Evolutionary conservation across 75 land plant genomes (phyloP).

Genomic region (Picea sitchensis): DNA sequence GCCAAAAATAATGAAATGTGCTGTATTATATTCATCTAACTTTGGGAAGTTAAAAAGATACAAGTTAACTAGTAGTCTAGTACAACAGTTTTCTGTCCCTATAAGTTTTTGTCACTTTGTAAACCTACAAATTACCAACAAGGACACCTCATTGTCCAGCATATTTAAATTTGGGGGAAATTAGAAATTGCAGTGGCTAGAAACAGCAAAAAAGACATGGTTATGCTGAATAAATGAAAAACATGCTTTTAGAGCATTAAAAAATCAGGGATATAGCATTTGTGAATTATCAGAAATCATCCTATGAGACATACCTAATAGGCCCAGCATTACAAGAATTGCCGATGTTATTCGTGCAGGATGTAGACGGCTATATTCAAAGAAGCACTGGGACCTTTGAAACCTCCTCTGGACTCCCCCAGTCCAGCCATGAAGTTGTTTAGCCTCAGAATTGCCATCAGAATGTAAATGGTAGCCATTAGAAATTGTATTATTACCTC

Average conservation of each 20-base stretch:
- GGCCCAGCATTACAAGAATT: not conserved
- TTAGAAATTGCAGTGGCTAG: not conserved
- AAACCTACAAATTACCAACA: not conserved
- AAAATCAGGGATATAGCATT: not conserved
- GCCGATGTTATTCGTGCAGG: not conserved
- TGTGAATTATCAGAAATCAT: not conserved
- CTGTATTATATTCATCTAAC: not conserved
- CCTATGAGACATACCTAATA: not conserved
- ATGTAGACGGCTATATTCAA: constrained; percentile 49
- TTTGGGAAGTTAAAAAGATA: not conserved
- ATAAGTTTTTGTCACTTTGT: not conserved
- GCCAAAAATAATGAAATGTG: no score
- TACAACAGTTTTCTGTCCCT: not conserved
- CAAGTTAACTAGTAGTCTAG: not conserved
- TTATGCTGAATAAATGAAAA: not conserved
- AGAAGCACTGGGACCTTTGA: constrained; percentile 56
- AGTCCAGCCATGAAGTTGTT: constrained; percentile 59
- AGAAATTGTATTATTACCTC: not conserved
- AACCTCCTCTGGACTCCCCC: constrained; percentile 55
- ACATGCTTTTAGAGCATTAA: not conserved
- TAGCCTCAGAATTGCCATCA: constrained; percentile 44
- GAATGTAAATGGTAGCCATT: constrained; percentile 34
- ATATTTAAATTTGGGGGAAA: not conserved
- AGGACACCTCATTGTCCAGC: not conserved
- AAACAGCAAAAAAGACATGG: not conserved